Percentiles rank a stretch among this genome's conserved stretches.
These are phyloP conservation scores for Blepharisma stoltei DNA, from an alignment of 73 alveolate species.

Conservation along the genomic window DNA sequence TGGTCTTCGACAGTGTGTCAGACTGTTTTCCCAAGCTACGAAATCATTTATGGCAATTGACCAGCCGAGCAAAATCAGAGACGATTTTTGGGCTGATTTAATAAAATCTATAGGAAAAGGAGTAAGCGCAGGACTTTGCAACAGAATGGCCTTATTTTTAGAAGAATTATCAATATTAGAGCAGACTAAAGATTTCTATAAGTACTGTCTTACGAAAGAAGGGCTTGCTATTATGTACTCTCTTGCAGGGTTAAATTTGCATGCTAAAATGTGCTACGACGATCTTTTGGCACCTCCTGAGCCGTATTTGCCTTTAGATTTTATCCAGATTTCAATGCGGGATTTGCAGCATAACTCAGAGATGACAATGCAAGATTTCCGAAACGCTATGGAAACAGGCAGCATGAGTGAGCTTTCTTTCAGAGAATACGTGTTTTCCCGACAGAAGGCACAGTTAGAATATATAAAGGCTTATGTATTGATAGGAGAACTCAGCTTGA, in stretches of 20 bases:
- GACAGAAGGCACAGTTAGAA: slow-evolving; percentile 15
- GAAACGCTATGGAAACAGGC: neutral
- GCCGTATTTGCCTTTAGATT: neutral
- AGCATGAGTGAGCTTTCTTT: neutral
- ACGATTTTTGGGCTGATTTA: slow-evolving; percentile 15
- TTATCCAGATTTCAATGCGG: neutral
- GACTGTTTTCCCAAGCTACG: neutral
- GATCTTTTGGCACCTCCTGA: slow-evolving; percentile 16
- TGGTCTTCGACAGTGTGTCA: neutral
- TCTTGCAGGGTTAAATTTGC: slow-evolving; percentile 19
- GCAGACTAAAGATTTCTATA: neutral
- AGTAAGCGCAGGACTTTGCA: slow-evolving; percentile 1
- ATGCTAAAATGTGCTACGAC: neutral
- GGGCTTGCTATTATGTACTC: slow-evolving; percentile 26
- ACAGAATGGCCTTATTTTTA: slow-evolving; percentile 5
- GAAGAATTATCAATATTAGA: neutral
- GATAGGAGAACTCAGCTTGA: slow-evolving; percentile 10
- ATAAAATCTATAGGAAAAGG: slow-evolving; percentile 20
- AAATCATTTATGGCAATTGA: neutral
- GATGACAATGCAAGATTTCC: slow-evolving; percentile 14
- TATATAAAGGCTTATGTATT: neutral
- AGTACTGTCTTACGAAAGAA: slow-evolving; percentile 7
- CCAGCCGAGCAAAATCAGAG: slow-evolving; percentile 14
- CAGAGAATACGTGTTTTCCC: neutral
- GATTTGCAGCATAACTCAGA: neutral